Conservation (phyloP, 352 stramenopile genomes). For the Achlya hypogyna region DNA sequence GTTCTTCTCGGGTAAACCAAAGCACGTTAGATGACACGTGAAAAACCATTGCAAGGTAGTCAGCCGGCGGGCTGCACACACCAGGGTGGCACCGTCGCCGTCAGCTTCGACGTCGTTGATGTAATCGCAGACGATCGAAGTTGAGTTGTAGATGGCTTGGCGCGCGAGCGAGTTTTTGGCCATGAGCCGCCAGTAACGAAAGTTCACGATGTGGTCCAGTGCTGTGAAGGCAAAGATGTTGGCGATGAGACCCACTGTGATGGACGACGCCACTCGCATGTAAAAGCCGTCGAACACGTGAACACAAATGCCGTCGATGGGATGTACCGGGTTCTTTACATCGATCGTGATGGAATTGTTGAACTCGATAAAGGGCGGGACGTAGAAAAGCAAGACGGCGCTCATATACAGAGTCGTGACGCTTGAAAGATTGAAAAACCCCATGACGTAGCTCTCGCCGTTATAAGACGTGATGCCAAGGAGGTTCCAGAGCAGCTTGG, state of each 20-base stretch:
- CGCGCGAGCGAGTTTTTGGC: slow-evolving; percentile 6
- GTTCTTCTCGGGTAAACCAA: slow-evolving; percentile 16
- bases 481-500: slow-evolving; percentile 1
- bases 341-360: slow-evolving; percentile 12
- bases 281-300: slow-evolving; percentile 16
- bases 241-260: background rate
- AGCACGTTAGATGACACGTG: slow-evolving; percentile 10
- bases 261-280: background rate
- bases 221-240: background rate
- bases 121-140: background rate
- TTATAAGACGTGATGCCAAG: background rate
- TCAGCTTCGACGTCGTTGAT: background rate
- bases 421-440: slow-evolving; percentile 10
- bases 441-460: slow-evolving; percentile 9
- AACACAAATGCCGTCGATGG: slow-evolving; percentile 6
- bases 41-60: slow-evolving; percentile 20
- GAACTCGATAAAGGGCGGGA: slow-evolving; percentile 15
- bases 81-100: background rate
- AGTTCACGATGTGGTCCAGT: slow-evolving; percentile 5
- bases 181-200: background rate
- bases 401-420: slow-evolving; percentile 6
- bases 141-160: slow-evolving; percentile 16
- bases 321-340: background rate
- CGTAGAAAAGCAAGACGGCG: slow-evolving; percentile 13
- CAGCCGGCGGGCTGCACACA: background rate